phyloP scores from a whole-genome alignment of 768 basidiomycete species.

The Pleurotus tuoliensis region DNA sequence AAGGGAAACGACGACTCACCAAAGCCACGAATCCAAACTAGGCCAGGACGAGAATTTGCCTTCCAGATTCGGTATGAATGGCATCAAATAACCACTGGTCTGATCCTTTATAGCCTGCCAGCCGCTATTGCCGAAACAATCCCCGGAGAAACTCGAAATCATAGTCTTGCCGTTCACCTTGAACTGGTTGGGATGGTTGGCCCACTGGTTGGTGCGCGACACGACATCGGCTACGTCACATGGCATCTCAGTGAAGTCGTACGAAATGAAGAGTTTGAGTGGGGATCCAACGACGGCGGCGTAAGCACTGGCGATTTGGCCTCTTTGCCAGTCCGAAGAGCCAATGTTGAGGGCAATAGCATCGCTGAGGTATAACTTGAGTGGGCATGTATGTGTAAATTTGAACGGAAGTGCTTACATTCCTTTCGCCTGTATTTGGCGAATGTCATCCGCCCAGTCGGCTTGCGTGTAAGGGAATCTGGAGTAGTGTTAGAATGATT shows the following conservation, averaged over 20 bases:
- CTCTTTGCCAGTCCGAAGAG: slow-evolving; percentile 45
- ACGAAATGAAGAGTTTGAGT: slow-evolving; percentile 55
- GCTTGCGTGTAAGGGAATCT: slow-evolving; percentile 36
- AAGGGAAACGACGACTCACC: slow-evolving; percentile 24
- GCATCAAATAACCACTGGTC: slow-evolving; percentile 42
- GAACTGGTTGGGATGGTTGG: slow-evolving; percentile 51
- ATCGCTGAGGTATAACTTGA: slow-evolving; percentile 37
- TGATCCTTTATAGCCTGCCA: slow-evolving; percentile 46
- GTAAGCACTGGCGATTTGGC: slow-evolving; percentile 45
- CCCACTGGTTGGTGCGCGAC: slow-evolving; percentile 40
- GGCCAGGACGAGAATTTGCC: slow-evolving; percentile 43
- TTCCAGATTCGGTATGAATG: slow-evolving; percentile 55
- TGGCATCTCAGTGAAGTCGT: slow-evolving; percentile 50
- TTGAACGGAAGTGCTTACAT: slow-evolving; percentile 27
- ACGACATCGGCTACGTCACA: slow-evolving; percentile 43
- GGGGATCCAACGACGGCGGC: slow-evolving; percentile 36
- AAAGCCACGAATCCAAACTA: slow-evolving; percentile 45
- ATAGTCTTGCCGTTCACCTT: slow-evolving; percentile 48
- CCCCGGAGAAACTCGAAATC: slow-evolving; percentile 60
- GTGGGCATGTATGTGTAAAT: not conserved
- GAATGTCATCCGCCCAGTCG: slow-evolving; percentile 41
- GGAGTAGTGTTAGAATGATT: not conserved
- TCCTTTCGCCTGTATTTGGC: slow-evolving; percentile 35
- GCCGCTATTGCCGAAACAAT: slow-evolving; percentile 51
- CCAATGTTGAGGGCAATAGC: slow-evolving; percentile 66